These are phyloP conservation scores for Turnera subulata DNA, from an alignment of 345 rosid genomes.

Conservation along the genomic window DNA sequence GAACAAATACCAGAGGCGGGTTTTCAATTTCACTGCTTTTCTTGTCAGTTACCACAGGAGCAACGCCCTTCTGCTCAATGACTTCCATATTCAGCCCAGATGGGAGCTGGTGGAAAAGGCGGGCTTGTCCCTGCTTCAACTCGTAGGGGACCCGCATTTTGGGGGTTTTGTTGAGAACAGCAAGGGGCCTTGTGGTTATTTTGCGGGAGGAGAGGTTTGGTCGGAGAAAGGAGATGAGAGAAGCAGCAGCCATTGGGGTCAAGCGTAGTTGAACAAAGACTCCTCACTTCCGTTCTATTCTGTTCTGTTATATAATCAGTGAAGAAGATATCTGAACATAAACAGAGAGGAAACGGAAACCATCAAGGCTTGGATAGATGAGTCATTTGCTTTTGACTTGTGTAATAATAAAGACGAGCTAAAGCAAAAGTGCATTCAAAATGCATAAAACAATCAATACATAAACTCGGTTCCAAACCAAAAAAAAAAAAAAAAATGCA, in stretches of 20 bases:
- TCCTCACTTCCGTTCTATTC: no score
- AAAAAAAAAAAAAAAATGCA: no score
- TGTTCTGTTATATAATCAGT: no score
- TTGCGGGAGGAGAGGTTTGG: slow-evolving; percentile 13
- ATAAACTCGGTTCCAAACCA: no score
- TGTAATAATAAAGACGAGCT: no score
- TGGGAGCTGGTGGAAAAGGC: slow-evolving; percentile 66
- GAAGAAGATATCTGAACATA: no score
- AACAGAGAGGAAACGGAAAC: no score
- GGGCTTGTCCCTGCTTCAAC: slow-evolving; percentile 62
- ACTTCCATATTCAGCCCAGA: slow-evolving; percentile 82
- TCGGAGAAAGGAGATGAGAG: slow-evolving; percentile 14
- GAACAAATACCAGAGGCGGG: slow-evolving; percentile 76
- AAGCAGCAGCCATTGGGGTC: slow-evolving; percentile 38
- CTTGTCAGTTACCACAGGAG: not conserved
- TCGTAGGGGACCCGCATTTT: slow-evolving; percentile 40
- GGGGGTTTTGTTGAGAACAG: slow-evolving; percentile 26
- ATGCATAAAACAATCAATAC: no score
- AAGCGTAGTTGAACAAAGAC: not conserved
- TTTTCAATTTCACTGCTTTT: slow-evolving; percentile 12
- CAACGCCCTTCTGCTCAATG: slow-evolving; percentile 50
- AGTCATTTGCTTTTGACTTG: no score
- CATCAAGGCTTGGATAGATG: no score
- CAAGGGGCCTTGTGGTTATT: slow-evolving; percentile 25
- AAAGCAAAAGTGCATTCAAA: no score